Base-by-base conservation (phyloP, 352 stramenopile genomes). In the Phytophthora hibernalis region DNA sequence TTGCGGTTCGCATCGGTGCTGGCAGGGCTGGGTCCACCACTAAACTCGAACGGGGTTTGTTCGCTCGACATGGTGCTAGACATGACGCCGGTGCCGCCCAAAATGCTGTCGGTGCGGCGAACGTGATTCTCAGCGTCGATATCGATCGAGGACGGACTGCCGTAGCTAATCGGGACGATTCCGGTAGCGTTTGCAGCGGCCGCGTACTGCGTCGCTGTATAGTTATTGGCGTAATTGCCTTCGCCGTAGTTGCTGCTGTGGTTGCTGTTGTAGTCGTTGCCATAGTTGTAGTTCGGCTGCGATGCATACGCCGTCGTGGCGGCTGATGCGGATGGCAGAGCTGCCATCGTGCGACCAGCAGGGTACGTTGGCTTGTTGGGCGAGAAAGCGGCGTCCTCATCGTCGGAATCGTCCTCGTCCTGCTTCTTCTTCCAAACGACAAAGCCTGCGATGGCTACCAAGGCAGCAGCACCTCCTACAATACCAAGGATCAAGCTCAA, bases 381-480 rank as follows among this genome's bases (percentile, higher is more conserved):
- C 28, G 74, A 76, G 51, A 64, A 80, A 8, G 68, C 64, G 24
- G 64, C 33, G 16, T 76, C 71, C 10, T 90, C 83, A 45, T 88
- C 75, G 51, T 90, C 81, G 61, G 78, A 89, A 60, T 90, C 79
- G 9, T 89, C 82, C 44, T 89, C 82, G 35, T 87, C 81, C 30
- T 77, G 69, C 11, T 75, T 72, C 54, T 77, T 75, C 56, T 83
- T 88, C 76, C 76, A 91, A 28, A 89, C 59, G 22, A 89, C 80
- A 60, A 92, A 87, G 15, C 56, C 83, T 21, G 83, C 63, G 10
- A 85, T 69, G 12, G 80, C 82, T 20, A 77, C 74, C 28, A 87
- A 61, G 16, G 85, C 76, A 9, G 77, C 68, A 6, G 72, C 61
- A 6, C 68, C 74, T 20, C 72, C 80, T 22, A 71, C 67, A 52